Base-by-base conservation (phyloP, 2,329 filamentous ascomycete genomes). In the Penicillium corylophilum region DNA sequence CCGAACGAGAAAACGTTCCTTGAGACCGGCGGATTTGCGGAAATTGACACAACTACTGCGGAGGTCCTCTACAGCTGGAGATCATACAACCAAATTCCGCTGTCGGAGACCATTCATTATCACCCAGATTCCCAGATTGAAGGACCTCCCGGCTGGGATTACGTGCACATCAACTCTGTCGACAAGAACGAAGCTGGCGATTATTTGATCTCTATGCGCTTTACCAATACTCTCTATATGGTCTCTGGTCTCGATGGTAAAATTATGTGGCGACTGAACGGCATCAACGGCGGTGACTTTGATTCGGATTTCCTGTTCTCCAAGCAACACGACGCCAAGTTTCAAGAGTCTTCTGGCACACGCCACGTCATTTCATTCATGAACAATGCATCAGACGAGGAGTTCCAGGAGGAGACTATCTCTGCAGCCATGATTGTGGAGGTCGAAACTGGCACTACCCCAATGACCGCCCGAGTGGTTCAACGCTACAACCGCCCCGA, bases 151-250 rank as follows among this genome's bases (percentile, higher is more conserved):
- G 67, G 67, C 2, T 70, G 64, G 65, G 67, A 70, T 46, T 70
- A 68, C 48, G 60, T 70, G 52, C 74, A 76, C 41, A 61, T 71
- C 43, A 76, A 75, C 50, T 65, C 71, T 2, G 62, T 74, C 22
- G 71, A 74, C 47, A 72, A 69, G 48, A 70, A 71, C 43, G 53
- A 48, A 3, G 55, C 65, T 12, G 73, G 73, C 4, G 69, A 75
- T 48, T 74, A 69, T 38, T 40, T 74, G 20, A 56, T 75, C 12
- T 74, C 73, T 0, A 64, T 67, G 28, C 68, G 73, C 4, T 69
- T 71, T 50, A 71, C 69, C 5, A 68, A 72, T 51, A 62, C 65
- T 6, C 63, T 75, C 16, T 74, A 74, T 50, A 55, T 71, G 31
- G 63, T 75, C 18, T 71, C 66, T 7, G 67, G 68, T 3, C 41